These are phyloP conservation scores for Entophlyctis helioformis DNA, from an alignment of 192 early-diverging fungal genomes.

Conservation along the genomic window DNA sequence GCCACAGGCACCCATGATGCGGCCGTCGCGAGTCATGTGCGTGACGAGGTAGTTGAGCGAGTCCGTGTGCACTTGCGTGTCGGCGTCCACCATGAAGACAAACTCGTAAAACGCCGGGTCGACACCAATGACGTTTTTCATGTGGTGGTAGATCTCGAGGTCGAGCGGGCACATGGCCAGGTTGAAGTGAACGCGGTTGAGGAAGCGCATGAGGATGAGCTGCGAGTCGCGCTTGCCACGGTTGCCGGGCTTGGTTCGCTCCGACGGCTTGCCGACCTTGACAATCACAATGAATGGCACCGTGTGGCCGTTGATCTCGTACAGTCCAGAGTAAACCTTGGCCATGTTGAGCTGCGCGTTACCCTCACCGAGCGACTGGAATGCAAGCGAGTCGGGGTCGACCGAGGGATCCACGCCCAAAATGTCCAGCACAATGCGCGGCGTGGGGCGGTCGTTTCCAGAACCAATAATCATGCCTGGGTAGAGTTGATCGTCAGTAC, in stretches of 20 bases:
- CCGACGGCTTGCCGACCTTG: constrained; percentile 82
- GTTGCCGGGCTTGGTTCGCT: constrained; percentile 84
- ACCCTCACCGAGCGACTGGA: constrained; percentile 70
- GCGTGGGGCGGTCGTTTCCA: constrained; percentile 93
- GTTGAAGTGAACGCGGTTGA: constrained; percentile 94
- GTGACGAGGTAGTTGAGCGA: constrained; percentile 88
- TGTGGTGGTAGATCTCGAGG: constrained; percentile 95
- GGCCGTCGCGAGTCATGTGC: constrained; percentile 77
- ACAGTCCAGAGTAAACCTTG: constrained; percentile 95
- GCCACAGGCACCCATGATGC: constrained; percentile 90
- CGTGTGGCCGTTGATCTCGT: constrained; percentile 82
- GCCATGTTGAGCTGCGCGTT: constrained; percentile 83
- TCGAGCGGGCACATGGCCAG: constrained; percentile 89
- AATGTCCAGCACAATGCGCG: constrained; percentile 93
- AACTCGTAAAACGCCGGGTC: constrained; percentile 94
- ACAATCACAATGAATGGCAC: constrained; percentile 95
- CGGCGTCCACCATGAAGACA: constrained; percentile 95
- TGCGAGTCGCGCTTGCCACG: constrained; percentile 99
- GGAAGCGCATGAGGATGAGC: constrained; percentile 94
- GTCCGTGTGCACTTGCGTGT: constrained; percentile 74
- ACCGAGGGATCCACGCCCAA: constrained; percentile 79
- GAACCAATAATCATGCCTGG: constrained; percentile 89
- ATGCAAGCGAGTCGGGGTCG: constrained; percentile 60
- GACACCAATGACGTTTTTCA: constrained; percentile 98
- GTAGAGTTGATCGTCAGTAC: too few species aligned